A percentile compares a stretch with the other conserved stretches of the same genome.
These are phyloP conservation scores for Seiridium cupressi DNA, from an alignment of 2,329 filamentous ascomycete genomes.

Conservation along the genomic window DNA sequence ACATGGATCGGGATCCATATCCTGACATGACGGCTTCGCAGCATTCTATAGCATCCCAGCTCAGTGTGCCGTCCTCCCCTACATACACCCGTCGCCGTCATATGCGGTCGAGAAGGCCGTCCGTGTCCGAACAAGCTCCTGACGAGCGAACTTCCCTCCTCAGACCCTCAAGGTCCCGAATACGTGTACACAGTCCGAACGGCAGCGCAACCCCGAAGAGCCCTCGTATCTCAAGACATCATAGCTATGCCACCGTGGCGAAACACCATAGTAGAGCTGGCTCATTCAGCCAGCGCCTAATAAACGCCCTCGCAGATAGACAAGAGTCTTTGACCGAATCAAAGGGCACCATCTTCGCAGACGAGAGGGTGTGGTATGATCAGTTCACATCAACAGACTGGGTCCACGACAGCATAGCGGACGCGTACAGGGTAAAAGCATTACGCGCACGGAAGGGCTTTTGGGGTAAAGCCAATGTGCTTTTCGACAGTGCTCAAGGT, in stretches of 20 bases:
- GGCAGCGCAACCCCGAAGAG: constrained; percentile 17
- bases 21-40: constrained; percentile 14
- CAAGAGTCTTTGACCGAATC: constrained; percentile 61
- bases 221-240: constrained; percentile 32
- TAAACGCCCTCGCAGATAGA: constrained; percentile 58
- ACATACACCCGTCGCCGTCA: constrained; percentile 15
- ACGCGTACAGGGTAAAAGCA: constrained; percentile 84
- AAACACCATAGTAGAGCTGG: constrained; percentile 56
- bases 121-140: constrained; percentile 21
- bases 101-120: constrained; percentile 20
- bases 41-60: constrained; percentile 8
- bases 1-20: constrained; percentile 11
- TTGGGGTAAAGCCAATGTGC: constrained; percentile 71
- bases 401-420: constrained; percentile 96
- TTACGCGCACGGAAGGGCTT: constrained; percentile 81
- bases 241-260: constrained; percentile 35
- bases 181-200: constrained; percentile 36
- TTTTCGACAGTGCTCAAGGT: constrained; percentile 85
- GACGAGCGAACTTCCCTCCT: constrained; percentile 47
- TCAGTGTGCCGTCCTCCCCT: not conserved
- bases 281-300: constrained; percentile 61
- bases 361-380: constrained; percentile 97
- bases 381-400: constrained; percentile 97
- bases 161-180: constrained; percentile 36
- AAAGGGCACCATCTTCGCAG: constrained; percentile 64